These are phyloP conservation scores for Sporothrix humicola DNA, from an alignment of 2,329 filamentous ascomycete genomes.

Conservation along the genomic window DNA sequence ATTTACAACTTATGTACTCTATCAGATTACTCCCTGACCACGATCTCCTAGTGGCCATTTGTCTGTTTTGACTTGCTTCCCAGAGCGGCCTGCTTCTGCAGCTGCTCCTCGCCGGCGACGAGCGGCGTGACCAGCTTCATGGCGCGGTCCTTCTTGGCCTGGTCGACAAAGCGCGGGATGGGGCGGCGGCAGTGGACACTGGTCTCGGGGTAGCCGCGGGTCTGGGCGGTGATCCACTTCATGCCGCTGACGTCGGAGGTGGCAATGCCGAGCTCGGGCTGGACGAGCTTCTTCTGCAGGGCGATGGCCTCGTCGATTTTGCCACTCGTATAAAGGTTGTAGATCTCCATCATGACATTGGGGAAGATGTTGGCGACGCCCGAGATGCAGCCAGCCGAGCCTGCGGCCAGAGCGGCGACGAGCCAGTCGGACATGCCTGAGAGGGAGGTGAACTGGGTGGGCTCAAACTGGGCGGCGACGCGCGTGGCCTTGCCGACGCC, in stretches of 20 bases:
- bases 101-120: slow-evolving; percentile 7
- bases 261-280: slow-evolving; percentile 18
- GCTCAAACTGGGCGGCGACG: slow-evolving; percentile 1
- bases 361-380: slow-evolving; percentile 24
- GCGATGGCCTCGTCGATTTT: not conserved
- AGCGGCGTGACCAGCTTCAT: not conserved
- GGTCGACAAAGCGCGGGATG: slow-evolving; percentile 21
- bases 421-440: slow-evolving; percentile 20
- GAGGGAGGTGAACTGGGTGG: not conserved
- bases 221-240: slow-evolving; percentile 21
- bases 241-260: slow-evolving; percentile 13
- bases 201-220: slow-evolving; percentile 12
- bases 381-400: slow-evolving; percentile 9
- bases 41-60: not conserved
- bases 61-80: not conserved
- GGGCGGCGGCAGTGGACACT: slow-evolving; percentile 26
- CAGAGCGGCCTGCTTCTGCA: not conserved
- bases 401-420: slow-evolving; percentile 1
- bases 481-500: slow-evolving; percentile 13
- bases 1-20: not conserved
- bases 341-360: slow-evolving; percentile 17
- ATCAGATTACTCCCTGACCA: not conserved
- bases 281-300: slow-evolving; percentile 21
- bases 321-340: not conserved
- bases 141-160: slow-evolving; percentile 19